Conservation (phyloP, 1,284 basidiomycete genomes). For the Cystodermella granulosa region DNA sequence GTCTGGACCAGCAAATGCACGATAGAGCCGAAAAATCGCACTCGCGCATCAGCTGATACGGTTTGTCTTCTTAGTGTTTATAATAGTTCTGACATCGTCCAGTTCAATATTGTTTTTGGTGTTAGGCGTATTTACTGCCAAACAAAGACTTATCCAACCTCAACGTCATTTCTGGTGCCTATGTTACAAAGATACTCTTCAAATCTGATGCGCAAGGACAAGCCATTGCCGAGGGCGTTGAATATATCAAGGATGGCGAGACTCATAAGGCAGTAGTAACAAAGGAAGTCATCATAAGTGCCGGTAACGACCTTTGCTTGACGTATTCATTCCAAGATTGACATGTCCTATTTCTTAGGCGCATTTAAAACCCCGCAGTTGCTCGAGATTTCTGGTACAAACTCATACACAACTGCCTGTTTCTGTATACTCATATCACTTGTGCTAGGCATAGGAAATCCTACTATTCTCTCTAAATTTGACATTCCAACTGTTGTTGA, state of each 20-base stretch:
- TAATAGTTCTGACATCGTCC: too few species aligned
- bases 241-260: conserved; percentile 17
- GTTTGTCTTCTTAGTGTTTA: too few species aligned
- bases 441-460: conserved; percentile 30
- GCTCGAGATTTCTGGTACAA: conserved; percentile 24
- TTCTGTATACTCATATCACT: too few species aligned
- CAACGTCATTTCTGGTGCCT: conserved; percentile 19
- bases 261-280: conserved; percentile 22
- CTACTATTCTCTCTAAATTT: conserved; percentile 18
- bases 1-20: too few species aligned
- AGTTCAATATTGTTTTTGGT: too few species aligned
- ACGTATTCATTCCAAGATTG: not conserved
- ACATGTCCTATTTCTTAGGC: conserved; percentile 12
- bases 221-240: conserved; percentile 16
- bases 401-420: conserved; percentile 36
- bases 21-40: too few species aligned
- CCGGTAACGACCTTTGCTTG: conserved; percentile 29
- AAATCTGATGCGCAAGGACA: conserved; percentile 7
- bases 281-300: conserved; percentile 40
- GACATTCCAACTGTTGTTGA: conserved; percentile 26
- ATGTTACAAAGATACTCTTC: conserved; percentile 12
- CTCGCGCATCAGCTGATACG: too few species aligned
- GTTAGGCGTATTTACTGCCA: conserved; percentile 25
- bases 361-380: conserved; percentile 37
- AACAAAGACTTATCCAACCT: conserved; percentile 20